Evolutionary conservation across 106 monocot genomes (phyloP).

Genomic region (Hemerocallis citrina): DNA sequence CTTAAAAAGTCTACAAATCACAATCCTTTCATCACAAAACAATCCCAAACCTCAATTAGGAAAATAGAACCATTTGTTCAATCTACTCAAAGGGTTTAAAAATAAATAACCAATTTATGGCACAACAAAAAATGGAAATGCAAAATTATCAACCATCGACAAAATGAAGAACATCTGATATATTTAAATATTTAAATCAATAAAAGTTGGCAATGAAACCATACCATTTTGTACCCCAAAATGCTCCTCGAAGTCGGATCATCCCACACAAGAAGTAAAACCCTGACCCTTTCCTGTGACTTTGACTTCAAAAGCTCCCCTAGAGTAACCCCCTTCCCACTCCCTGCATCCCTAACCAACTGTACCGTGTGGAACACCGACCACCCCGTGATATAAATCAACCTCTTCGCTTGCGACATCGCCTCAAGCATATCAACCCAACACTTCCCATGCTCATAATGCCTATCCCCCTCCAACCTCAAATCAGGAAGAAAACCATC

Average conservation of each 20-base stretch:
- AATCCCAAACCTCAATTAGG: too few species aligned
- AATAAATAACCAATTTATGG: too few species aligned
- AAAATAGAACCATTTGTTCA: too few species aligned
- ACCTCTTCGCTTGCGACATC: constrained; percentile 43
- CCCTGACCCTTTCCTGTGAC: constrained; percentile 85
- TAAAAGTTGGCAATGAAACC: constrained; percentile 8
- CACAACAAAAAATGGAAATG: too few species aligned
- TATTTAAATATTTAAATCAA: too few species aligned
- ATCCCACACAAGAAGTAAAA: constrained; percentile 89
- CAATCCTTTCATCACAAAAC: too few species aligned
- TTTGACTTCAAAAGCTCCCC: constrained; percentile 74
- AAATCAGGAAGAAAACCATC: constrained; percentile 60
- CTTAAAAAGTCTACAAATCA: too few species aligned
- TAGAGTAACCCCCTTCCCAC: constrained; percentile 16
- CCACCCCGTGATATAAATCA: constrained; percentile 90
- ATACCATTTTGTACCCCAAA: constrained; percentile 57
- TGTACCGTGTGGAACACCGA: constrained; percentile 71
- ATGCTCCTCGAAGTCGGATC: constrained; percentile 90
- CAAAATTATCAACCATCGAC: too few species aligned
- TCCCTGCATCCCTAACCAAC: constrained; percentile 45
- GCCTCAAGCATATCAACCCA: constrained; percentile 73
- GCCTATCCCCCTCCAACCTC: constrained; percentile 31
- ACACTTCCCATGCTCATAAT: constrained; percentile 71
- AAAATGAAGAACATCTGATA: too few species aligned
- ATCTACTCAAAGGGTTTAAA: too few species aligned